A percentile compares a stretch with the other conserved stretches of the same genome.
Evolutionary conservation across 2,329 filamentous ascomycete species (phyloP).

Genomic region (Neopestalotiopsis sp.): DNA sequence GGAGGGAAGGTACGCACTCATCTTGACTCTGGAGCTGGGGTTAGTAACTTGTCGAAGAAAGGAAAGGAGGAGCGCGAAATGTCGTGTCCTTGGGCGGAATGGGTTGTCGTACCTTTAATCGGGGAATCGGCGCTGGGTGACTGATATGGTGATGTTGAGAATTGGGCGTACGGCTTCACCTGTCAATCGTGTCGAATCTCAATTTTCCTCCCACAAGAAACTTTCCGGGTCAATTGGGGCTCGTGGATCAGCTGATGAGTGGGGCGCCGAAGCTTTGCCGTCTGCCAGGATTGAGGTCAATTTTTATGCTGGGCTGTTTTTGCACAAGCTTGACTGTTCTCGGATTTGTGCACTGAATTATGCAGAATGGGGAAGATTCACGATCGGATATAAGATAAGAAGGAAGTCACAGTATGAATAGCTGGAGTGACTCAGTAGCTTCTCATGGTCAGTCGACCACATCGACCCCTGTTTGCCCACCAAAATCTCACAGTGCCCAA

Average conservation of each 20-base stretch:
- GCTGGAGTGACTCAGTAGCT: background rate
- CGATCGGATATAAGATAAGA: conserved; percentile 17
- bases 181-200: conserved; percentile 9
- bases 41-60: conserved; percentile 12
- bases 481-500: background rate
- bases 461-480: background rate
- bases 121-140: conserved; percentile 16
- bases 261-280: conserved; percentile 14
- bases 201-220: conserved; percentile 14
- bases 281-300: background rate
- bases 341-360: background rate
- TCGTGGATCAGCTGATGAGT: conserved; percentile 18
- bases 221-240: conserved; percentile 13
- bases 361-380: background rate
- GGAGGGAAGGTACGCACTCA: conserved; percentile 34
- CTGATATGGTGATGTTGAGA: conserved; percentile 15
- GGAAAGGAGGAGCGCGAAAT: conserved; percentile 4
- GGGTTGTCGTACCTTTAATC: conserved; percentile 14
- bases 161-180: conserved; percentile 14
- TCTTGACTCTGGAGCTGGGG: conserved; percentile 36
- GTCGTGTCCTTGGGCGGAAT: conserved; percentile 2
- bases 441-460: background rate
- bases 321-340: background rate
- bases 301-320: background rate
- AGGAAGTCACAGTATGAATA: background rate